Evolutionary conservation across 331 rosid species (phyloP).

Genomic region (Quercus tomentella): DNA sequence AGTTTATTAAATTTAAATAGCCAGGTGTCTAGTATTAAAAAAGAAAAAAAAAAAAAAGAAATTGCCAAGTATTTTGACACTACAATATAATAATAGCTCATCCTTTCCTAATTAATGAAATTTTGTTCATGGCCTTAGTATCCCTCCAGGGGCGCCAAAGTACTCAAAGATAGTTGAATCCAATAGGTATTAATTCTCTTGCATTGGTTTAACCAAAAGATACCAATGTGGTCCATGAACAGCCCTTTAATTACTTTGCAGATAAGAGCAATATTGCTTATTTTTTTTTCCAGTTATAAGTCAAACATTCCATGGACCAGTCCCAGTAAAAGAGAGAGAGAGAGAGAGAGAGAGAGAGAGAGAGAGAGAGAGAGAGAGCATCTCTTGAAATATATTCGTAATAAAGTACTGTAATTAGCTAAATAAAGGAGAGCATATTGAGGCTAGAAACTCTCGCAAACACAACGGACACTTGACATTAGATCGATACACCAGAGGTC

Average conservation of each 20-base stretch:
- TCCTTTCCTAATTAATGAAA: no score
- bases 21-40: no score
- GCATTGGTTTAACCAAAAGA: background rate
- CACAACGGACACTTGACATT: conserved; percentile 17
- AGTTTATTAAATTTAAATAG: no score
- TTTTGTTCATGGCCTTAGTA: no score
- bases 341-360: conserved; percentile 15
- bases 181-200: background rate
- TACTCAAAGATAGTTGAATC: background rate
- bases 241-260: background rate
- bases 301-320: conserved; percentile 52
- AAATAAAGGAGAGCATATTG: conserved; percentile 16
- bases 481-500: conserved; percentile 26
- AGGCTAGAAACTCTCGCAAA: conserved; percentile 16
- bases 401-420: conserved; percentile 1
- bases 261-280: background rate
- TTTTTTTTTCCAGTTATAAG: conserved; percentile 11
- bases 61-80: no score
- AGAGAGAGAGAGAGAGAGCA: conserved; percentile 22
- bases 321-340: conserved; percentile 10
- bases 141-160: no score
- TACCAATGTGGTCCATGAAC: background rate
- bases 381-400: conserved; percentile 15
- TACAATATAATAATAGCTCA: no score
- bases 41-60: no score